Evolutionary conservation across 129 eudicot genomes (phyloP), one percentile per base, ranked within the genome.

Genomic region (Cynara cardunculus): DNA sequence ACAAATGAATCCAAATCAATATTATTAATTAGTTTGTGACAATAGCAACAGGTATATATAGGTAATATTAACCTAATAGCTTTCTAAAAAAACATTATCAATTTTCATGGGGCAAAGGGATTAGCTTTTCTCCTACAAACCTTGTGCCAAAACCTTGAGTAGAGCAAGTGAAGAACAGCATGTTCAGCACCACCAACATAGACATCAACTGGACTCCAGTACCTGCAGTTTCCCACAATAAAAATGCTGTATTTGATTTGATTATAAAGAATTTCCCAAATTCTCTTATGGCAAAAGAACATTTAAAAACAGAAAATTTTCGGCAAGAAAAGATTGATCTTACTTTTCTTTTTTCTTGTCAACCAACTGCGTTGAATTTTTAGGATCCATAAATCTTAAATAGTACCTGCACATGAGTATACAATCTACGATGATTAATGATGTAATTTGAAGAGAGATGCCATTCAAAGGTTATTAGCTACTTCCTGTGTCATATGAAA

Each of bases 61-160:
- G 25, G 19, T 13, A 2, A 79, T 26, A 49, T 53, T 49, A 77
- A 34, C 18, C 22, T 44, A 2, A 1, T 44, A 11, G 3, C 59
- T 46, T 46, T 46, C 59, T 12, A 46, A 46, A 64, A 64, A 30
- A 11, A 14, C 0, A 27, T 68, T 69, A 31, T 46, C 41, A 26
- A 69, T 69, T 69, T 13, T 12, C 25, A 61, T 19, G 26, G 68
- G 12, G 21, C 26, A 19, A 61, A 61, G 24, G 65, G 61, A 49
- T 49, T 49, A 49, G 21, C 9, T 5, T 72, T 41, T 25, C 32
- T 37, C 49, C 49, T 46, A 87, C 88, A 72, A 35, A 94, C 99
- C 99, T 95, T 95, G 89, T 95, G 99, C 99, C 99, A 95, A 86
- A 95, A 95, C 74, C 99, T 89, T 66, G 99, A 86, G 86, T 95